These are phyloP conservation scores for Pseudomassariella vexata DNA, from an alignment of 2,329 filamentous ascomycete genomes.

Conservation along the genomic window DNA sequence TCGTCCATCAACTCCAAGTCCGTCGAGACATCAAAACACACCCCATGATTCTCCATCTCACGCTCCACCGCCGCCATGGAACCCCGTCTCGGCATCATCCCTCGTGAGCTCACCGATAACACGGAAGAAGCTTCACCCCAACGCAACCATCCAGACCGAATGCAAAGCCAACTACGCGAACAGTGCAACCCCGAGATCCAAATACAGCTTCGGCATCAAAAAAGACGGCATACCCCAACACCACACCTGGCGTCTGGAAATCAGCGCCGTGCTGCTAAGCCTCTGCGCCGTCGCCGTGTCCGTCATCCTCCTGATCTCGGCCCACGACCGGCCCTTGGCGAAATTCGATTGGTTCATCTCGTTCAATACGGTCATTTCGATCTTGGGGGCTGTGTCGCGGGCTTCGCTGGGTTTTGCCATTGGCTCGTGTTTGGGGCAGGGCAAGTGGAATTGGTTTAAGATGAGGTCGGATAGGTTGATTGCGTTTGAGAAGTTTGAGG, in stretches of 20 bases:
- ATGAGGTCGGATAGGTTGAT: conserved; percentile 10
- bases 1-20: too few species aligned
- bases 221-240: too few species aligned
- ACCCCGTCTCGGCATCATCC: too few species aligned
- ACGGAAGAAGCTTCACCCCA: too few species aligned
- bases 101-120: too few species aligned
- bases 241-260: conserved; percentile 12
- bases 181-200: too few species aligned
- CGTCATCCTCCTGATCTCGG: conserved; percentile 9
- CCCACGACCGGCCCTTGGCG: conserved; percentile 7
- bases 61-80: too few species aligned
- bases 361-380: conserved; percentile 13
- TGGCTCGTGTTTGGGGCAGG: conserved; percentile 16
- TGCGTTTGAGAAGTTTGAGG: conserved; percentile 17
- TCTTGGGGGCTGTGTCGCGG: conserved; percentile 11
- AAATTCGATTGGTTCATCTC: conserved; percentile 12
- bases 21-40: too few species aligned
- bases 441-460: conserved; percentile 19
- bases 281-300: conserved; percentile 6
- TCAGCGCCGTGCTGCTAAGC: conserved; percentile 9
- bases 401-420: conserved; percentile 15
- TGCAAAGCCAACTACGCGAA: too few species aligned
- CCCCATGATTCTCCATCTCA: too few species aligned
- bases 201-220: too few species aligned
- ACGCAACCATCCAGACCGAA: too few species aligned